These are phyloP conservation scores for Lantana camara DNA, from an alignment of 257 asterid genomes.

Conservation along the genomic window DNA sequence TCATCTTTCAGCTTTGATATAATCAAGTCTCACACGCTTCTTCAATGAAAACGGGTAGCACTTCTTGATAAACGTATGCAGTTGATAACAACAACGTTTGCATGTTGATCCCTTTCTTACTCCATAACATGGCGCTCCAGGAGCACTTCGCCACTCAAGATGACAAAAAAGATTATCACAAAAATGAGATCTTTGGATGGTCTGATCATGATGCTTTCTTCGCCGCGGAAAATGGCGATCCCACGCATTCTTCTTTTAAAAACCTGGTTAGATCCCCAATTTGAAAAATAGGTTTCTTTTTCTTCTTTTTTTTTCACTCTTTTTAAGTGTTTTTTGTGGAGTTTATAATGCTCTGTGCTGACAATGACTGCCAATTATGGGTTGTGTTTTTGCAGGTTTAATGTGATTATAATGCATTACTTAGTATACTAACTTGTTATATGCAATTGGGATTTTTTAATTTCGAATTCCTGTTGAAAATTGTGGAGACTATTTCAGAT, in stretches of 20 bases:
- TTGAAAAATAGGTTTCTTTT: background rate
- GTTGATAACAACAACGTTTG: no score
- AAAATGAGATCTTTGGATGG: conserved; percentile 10
- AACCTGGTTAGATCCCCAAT: conserved; percentile 28
- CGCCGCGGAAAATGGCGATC: background rate
- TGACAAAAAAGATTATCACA: conserved; percentile 21
- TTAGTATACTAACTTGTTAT: no score
- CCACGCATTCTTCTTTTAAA: conserved; percentile 22
- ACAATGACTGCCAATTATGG: no score
- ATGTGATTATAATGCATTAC: no score
- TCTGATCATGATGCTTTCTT: conserved; percentile 24
- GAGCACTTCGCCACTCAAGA: conserved; percentile 36
- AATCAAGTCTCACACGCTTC: no score
- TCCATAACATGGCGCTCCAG: no score
- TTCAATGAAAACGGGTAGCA: no score
- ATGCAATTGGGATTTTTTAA: background rate
- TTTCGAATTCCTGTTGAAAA: background rate
- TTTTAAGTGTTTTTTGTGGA: background rate
- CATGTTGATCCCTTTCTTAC: no score
- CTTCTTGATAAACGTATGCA: no score
- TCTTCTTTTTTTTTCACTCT: background rate
- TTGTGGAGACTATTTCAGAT: background rate
- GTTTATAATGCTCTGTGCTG: no score
- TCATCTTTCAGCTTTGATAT: no score
- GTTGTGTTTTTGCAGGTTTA: no score